Conservation (phyloP, 2,329 filamentous ascomycete species). For the Fusarium sp. region DNA sequence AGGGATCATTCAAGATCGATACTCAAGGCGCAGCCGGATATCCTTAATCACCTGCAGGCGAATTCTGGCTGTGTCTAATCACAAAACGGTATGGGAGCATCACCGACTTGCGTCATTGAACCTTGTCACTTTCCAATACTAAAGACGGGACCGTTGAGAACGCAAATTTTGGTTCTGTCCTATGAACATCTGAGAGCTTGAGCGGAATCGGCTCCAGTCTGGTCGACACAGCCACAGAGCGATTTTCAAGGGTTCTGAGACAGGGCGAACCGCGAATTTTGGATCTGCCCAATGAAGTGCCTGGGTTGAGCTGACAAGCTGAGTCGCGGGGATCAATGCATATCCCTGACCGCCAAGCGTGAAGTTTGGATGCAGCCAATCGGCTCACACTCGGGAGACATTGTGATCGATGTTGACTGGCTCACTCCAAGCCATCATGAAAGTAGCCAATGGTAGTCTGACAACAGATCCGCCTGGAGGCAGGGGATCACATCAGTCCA, state of each 20-base stretch:
- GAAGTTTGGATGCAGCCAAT: background rate
- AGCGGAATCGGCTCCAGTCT: too few relatives aligned
- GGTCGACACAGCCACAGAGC: background rate
- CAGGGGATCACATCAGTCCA: too few relatives aligned
- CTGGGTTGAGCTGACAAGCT: background rate
- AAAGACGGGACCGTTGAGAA: background rate
- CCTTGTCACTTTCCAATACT: background rate
- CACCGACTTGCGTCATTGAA: background rate
- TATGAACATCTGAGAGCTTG: background rate
- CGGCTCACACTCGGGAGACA: background rate
- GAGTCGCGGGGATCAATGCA: background rate
- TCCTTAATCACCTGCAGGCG: background rate
- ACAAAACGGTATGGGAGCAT: background rate
- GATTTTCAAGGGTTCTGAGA: background rate
- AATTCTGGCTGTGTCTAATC: background rate
- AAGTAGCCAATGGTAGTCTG: background rate
- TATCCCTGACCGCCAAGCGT: background rate
- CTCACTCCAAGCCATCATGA: background rate
- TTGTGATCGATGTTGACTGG: background rate
- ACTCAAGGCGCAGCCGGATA: too few relatives aligned
- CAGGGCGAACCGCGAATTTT: background rate
- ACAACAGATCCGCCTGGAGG: background rate
- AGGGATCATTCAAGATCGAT: too few relatives aligned
- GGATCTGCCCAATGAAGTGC: background rate
- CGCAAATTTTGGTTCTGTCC: background rate